phyloP scores from a whole-genome alignment of 306 rosid species.

The Prunus mume region DNA sequence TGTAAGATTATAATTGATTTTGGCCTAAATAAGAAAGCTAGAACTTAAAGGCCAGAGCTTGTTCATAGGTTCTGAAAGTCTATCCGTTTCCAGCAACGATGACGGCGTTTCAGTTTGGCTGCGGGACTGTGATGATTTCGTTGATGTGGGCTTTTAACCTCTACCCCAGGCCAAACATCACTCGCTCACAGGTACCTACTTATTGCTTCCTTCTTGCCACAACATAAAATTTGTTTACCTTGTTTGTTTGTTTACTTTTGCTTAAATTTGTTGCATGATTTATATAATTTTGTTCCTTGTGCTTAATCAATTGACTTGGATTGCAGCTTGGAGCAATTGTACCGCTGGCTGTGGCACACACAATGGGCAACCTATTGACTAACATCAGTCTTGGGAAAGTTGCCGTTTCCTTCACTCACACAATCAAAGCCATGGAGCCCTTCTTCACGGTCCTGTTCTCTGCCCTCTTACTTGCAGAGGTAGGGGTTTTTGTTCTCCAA shows the following conservation, averaged over 20 bases:
- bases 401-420: conserved; percentile 83
- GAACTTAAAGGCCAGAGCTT: conserved; percentile 29
- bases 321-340: conserved; percentile 45
- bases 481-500: conserved; percentile 15
- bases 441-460: conserved; percentile 70
- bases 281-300: no score
- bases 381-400: conserved; percentile 71
- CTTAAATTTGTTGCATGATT: no score
- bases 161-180: conserved; percentile 53
- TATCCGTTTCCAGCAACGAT: conserved; percentile 88
- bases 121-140: conserved; percentile 44
- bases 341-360: conserved; percentile 66
- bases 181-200: conserved; percentile 47
- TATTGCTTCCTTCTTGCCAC: neutral
- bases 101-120: conserved; percentile 59
- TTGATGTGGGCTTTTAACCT: conserved; percentile 63
- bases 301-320: neutral
- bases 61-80: conserved; percentile 78
- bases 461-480: conserved; percentile 61
- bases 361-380: conserved; percentile 69
- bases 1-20: neutral
- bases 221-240: no score
- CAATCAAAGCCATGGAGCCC: conserved; percentile 82
- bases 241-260: neutral
- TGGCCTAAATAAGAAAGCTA: neutral